Percentiles rank a stretch among this genome's conserved stretches.
Evolutionary conservation across 1,139 yeast species (phyloP).

Genomic region (Pneumocystis carinii): DNA sequence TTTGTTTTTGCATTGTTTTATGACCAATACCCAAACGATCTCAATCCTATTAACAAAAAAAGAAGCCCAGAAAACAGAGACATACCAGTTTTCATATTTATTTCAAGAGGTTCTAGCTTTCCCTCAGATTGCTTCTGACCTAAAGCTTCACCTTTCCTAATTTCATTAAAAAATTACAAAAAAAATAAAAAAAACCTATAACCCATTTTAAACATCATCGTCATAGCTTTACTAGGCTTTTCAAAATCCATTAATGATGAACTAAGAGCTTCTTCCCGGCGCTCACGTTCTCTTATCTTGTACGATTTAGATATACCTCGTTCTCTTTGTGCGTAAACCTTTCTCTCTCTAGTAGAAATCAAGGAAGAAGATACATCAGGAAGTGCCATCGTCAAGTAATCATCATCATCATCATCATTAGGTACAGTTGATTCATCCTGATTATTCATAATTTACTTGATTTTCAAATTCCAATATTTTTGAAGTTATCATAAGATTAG

Average conservation of each 20-base stretch:
- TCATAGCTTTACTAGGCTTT: slow-evolving; percentile 27
- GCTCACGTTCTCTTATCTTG: slow-evolving; percentile 6
- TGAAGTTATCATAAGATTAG: background rate
- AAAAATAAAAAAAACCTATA: slow-evolving; percentile 33
- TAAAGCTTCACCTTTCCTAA: background rate
- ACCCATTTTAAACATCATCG: slow-evolving; percentile 46
- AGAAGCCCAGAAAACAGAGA: slow-evolving; percentile 12
- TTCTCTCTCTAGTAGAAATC: slow-evolving; percentile 14
- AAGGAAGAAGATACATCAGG: slow-evolving; percentile 16
- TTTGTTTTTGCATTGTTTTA: slow-evolving; percentile 16
- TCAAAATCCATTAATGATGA: slow-evolving; percentile 6
- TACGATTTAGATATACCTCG: slow-evolving; percentile 2
- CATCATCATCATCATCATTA: slow-evolving; percentile 17
- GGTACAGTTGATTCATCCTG: background rate
- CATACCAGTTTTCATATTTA: slow-evolving; percentile 9
- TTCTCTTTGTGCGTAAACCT: slow-evolving; percentile 8
- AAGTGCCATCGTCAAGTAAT: slow-evolving; percentile 21
- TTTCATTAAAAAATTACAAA: slow-evolving; percentile 17
- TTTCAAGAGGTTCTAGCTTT: slow-evolving; percentile 10
- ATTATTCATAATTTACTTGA: background rate
- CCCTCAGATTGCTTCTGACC: slow-evolving; percentile 10
- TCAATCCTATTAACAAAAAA: slow-evolving; percentile 5
- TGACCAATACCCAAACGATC: slow-evolving; percentile 21
- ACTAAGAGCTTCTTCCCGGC: slow-evolving; percentile 5
- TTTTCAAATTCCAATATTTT: background rate